phyloP scores from a whole-genome alignment of 345 rosid species.

The Adansonia digitata region DNA sequence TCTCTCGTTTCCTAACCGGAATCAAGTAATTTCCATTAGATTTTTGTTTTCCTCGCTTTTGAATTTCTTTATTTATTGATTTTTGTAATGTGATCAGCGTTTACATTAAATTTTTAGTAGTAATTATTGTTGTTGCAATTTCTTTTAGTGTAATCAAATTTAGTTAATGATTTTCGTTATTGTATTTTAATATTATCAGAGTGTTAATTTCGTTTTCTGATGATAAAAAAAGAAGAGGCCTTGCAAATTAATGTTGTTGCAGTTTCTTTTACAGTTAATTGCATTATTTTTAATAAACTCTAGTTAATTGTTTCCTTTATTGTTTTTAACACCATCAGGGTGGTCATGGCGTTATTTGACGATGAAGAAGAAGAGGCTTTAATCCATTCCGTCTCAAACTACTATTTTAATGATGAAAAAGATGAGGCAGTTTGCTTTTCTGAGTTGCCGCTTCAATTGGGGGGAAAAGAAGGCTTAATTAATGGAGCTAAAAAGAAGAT shows the following conservation, averaged over 20 bases:
- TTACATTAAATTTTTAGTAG: not conserved
- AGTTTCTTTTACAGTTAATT: not conserved
- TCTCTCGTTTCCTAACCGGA: not conserved
- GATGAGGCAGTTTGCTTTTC: constrained; percentile 55
- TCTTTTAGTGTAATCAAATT: not conserved
- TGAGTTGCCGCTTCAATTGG: constrained; percentile 58
- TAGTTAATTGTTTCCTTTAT: not conserved
- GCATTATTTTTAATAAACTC: not conserved
- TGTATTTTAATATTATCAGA: not conserved
- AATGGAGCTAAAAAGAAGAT: constrained; percentile 22
- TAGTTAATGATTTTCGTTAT: not conserved
- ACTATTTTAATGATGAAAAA: constrained; percentile 52
- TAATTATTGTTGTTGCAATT: not conserved
- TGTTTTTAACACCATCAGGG: not conserved
- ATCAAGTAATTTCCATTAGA: too few relatives aligned
- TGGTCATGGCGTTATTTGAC: constrained; percentile 52
- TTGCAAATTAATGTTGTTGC: not conserved
- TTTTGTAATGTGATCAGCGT: not conserved
- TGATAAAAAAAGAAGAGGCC: constrained; percentile 56
- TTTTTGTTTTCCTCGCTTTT: not conserved
- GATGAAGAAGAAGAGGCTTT: constrained; percentile 58
- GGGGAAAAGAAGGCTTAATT: constrained; percentile 22
- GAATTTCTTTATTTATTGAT: not conserved
- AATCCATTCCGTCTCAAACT: constrained; percentile 49
- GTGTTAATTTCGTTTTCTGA: constrained; percentile 48